Conservation (phyloP, 306 rosid species). For the Castanea mollissima region DNA sequence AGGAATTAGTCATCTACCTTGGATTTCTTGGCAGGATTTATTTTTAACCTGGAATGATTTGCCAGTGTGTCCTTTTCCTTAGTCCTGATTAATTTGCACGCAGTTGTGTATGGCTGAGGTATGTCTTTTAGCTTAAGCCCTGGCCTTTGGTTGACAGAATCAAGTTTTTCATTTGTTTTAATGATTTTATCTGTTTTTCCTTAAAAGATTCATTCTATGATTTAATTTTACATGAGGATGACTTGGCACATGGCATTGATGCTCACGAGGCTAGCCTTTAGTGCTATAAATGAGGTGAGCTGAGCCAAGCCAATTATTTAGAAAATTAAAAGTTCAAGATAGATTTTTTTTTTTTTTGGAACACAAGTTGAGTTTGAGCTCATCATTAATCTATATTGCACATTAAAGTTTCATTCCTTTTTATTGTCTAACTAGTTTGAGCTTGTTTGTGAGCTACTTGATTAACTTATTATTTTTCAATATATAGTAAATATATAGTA, state of each 20-base stretch:
- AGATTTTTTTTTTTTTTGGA: no score
- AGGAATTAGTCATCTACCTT: conserved; percentile 13
- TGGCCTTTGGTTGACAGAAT: background rate
- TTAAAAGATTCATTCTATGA: background rate
- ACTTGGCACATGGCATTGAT: background rate
- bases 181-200: background rate
- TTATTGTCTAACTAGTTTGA: no score
- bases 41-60: background rate
- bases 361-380: no score
- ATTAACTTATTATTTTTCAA: no score
- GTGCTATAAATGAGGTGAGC: no score
- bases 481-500: no score
- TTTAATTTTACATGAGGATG: background rate
- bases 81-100: conserved; percentile 4
- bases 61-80: background rate
- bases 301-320: no score
- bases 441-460: no score
- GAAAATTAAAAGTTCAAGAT: no score
- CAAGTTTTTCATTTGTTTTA: background rate
- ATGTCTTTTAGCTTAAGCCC: conserved; percentile 11
- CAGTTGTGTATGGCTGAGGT: conserved; percentile 18
- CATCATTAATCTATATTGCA: no score
- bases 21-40: conserved; percentile 11
- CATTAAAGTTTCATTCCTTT: no score
- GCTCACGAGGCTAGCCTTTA: conserved; percentile 9